Evolutionary conservation across 225 moss, liverwort and hornwort species (phyloP).

Genomic region (Straminergon stramineum): DNA sequence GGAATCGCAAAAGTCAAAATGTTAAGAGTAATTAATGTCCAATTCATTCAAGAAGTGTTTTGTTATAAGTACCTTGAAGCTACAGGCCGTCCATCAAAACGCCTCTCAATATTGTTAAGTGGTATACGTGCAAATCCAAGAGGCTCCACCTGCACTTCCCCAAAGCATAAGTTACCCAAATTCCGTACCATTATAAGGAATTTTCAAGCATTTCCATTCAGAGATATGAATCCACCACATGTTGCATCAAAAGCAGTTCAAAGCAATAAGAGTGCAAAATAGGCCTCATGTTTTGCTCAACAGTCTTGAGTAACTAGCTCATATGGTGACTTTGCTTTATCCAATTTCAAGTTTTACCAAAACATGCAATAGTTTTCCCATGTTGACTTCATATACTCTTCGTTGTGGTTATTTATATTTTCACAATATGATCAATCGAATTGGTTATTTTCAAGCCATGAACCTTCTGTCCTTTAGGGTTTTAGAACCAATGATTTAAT

Average conservation of each 20-base stretch:
- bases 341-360: not conserved
- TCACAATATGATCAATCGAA: not conserved
- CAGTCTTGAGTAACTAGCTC: not conserved
- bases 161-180: too few relatives aligned
- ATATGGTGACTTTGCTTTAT: not conserved
- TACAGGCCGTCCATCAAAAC: slow-evolving; percentile 68
- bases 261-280: not conserved
- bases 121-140: slow-evolving; percentile 50
- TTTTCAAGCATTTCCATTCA: not conserved
- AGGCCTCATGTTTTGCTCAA: not conserved
- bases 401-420: not conserved
- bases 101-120: slow-evolving; percentile 40
- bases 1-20: not conserved
- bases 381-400: not conserved
- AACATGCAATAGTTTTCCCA: not conserved
- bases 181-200: not conserved
- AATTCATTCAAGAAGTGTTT: not conserved
- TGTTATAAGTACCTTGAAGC: slow-evolving; percentile 24
- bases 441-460: not conserved
- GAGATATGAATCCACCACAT: too few relatives aligned
- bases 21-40: not conserved
- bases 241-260: not conserved
- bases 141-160: slow-evolving; percentile 37
- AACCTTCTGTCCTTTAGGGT: too few relatives aligned
- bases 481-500: not conserved